These are phyloP conservation scores for Conringia planisiliqua DNA, from an alignment of 345 rosid genomes.

Conservation along the genomic window DNA sequence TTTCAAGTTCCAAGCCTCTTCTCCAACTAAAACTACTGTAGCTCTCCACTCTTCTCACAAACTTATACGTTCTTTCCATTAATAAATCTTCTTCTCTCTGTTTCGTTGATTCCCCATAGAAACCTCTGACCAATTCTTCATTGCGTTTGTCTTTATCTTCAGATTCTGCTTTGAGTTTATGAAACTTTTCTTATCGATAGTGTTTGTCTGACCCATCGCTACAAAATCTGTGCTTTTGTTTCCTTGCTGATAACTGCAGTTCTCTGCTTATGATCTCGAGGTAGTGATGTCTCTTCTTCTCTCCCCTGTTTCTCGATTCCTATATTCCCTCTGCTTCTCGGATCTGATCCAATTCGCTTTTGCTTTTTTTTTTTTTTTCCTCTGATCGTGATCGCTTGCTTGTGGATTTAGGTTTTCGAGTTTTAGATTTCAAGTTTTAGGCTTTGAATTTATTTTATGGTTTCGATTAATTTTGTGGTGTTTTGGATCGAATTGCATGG, in stretches of 20 bases:
- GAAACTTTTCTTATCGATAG: neutral
- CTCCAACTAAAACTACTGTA: conserved; percentile 22
- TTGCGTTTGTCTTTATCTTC: neutral
- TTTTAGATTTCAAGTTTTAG: neutral
- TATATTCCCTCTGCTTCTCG: neutral
- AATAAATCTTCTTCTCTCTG: conserved; percentile 4
- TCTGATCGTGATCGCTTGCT: neutral
- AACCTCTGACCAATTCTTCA: neutral
- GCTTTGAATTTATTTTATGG: neutral
- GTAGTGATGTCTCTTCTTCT: neutral
- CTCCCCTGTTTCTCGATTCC: neutral
- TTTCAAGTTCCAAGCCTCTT: conserved; percentile 23
- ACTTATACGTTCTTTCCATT: neutral
- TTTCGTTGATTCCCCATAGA: conserved; percentile 16
- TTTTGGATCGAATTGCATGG: conserved; percentile 5
- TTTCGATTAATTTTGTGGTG: neutral
- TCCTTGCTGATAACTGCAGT: neutral
- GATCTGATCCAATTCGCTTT: conserved; percentile 26
- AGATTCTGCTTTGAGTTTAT: neutral
- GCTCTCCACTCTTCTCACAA: conserved; percentile 19
- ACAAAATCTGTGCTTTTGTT: neutral
- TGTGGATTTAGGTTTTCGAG: conserved; percentile 15
- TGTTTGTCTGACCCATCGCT: neutral
- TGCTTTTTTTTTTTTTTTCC: neutral
- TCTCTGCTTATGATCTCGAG: conserved; percentile 25